Evolutionary conservation across 495 filamentous ascomycete species (phyloP).

Genomic region (Neurospora sp.): DNA sequence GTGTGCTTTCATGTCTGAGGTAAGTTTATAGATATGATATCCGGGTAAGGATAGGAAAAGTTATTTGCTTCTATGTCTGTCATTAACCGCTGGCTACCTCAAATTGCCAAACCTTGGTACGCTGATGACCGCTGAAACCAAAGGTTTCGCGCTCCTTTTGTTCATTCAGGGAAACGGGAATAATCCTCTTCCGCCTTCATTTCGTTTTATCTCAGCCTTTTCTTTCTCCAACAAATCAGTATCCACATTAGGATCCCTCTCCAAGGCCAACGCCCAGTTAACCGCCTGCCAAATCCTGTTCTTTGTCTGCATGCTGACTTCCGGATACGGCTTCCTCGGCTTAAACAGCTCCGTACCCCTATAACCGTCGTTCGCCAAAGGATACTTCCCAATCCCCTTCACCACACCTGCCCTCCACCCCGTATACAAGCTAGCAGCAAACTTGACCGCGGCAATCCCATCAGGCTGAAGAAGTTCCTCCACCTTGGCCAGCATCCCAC

Average conservation of each 20-base stretch:
- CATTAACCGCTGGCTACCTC: neutral
- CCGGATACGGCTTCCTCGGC: conserved; percentile 49
- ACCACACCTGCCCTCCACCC: conserved; percentile 47
- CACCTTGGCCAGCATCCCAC: conserved; percentile 35
- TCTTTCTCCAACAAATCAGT: neutral
- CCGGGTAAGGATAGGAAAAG: neutral
- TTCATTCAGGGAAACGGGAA: no score
- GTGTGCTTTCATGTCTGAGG: neutral
- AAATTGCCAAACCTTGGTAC: neutral
- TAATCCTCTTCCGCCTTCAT: no score
- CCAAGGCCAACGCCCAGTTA: conserved; percentile 38
- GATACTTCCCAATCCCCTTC: neutral
- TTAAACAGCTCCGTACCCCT: conserved; percentile 43
- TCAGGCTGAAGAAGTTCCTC: conserved; percentile 46
- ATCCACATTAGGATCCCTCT: conserved; percentile 11
- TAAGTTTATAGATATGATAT: neutral
- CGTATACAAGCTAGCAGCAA: conserved; percentile 46
- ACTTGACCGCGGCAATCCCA: conserved; percentile 57
- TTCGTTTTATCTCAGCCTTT: no score
- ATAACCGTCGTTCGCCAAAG: neutral
- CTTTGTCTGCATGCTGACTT: conserved; percentile 38
- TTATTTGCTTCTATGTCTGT: neutral
- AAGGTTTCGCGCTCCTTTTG: no score
- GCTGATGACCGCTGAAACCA: neutral
- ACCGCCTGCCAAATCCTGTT: conserved; percentile 36